Evolutionary conservation across 2,329 filamentous ascomycete species (phyloP).

Genomic region (Fusarium odoratissimum): DNA sequence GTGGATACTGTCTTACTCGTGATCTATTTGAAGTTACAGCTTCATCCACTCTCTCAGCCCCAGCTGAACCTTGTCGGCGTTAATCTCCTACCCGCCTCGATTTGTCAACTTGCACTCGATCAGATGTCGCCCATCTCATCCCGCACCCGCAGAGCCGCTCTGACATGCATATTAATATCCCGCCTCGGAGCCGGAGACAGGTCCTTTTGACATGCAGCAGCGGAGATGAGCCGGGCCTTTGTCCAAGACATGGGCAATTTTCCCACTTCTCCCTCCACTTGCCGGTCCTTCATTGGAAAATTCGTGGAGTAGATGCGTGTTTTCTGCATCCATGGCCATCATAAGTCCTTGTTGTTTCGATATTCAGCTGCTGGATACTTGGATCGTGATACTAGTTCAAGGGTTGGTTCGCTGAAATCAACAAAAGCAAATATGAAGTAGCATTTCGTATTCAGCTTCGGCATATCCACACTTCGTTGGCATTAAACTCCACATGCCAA

Average conservation of each 20-base stretch:
- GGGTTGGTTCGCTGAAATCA: neutral
- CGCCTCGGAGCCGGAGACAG: slow-evolving; percentile 19
- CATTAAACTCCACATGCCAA: neutral
- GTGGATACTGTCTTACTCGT: neutral
- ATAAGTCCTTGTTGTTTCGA: neutral
- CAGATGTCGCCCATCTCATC: neutral
- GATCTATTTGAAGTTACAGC: neutral
- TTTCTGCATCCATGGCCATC: neutral
- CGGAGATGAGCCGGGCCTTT: slow-evolving; percentile 23
- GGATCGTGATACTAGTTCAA: neutral
- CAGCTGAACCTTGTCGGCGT: neutral
- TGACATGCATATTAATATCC: slow-evolving; percentile 22
- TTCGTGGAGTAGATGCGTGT: neutral
- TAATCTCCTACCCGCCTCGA: neutral
- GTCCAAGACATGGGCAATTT: slow-evolving; percentile 1
- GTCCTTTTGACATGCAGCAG: neutral
- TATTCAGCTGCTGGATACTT: neutral
- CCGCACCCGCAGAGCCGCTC: slow-evolving; percentile 5
- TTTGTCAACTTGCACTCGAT: neutral
- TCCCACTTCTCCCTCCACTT: neutral
- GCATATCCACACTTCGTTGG: slow-evolving; percentile 19
- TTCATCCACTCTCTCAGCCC: neutral
- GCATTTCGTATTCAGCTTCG: slow-evolving; percentile 7
- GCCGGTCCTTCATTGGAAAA: slow-evolving; percentile 22
- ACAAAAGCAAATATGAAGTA: slow-evolving; percentile 15